Evolutionary conservation across 108 stramenopile genomes (phyloP).

Genomic region (Asterionellopsis glacialis): DNA sequence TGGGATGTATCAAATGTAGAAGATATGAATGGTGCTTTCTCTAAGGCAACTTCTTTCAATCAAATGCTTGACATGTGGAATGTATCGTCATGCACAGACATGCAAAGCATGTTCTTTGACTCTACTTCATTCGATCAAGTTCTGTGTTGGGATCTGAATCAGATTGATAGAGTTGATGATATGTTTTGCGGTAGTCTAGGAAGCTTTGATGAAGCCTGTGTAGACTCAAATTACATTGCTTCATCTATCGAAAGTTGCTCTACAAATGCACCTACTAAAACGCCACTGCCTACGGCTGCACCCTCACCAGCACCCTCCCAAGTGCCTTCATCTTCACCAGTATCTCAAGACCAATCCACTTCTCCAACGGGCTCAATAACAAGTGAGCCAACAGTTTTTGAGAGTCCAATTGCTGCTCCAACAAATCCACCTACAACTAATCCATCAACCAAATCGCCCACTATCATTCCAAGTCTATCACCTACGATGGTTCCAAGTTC

Average conservation of each 20-base stretch:
- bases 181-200: conserved; percentile 20
- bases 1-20: conserved; percentile 27
- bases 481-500: too few relatives aligned
- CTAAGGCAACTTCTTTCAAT: conserved; percentile 11
- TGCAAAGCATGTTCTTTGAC: conserved; percentile 27
- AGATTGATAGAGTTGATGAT: conserved; percentile 1
- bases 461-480: too few relatives aligned
- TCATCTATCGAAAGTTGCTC: neutral
- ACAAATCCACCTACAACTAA: too few relatives aligned
- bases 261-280: neutral
- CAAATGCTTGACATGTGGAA: conserved; percentile 18
- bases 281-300: too few relatives aligned
- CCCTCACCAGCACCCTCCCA: too few relatives aligned
- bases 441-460: too few relatives aligned
- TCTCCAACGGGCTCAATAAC: too few relatives aligned
- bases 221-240: conserved; percentile 4
- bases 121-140: conserved; percentile 32
- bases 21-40: conserved; percentile 32
- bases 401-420: too few relatives aligned
- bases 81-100: conserved; percentile 13
- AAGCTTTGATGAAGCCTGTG: conserved; percentile 5
- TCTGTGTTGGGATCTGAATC: conserved; percentile 25
- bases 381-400: too few relatives aligned
- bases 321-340: too few relatives aligned
- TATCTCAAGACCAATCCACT: too few relatives aligned